Evolutionary conservation across 495 filamentous ascomycete genomes (phyloP), one percentile per base, ranked within the genome.

Genomic region (Annulohypoxylon moriforme): DNA sequence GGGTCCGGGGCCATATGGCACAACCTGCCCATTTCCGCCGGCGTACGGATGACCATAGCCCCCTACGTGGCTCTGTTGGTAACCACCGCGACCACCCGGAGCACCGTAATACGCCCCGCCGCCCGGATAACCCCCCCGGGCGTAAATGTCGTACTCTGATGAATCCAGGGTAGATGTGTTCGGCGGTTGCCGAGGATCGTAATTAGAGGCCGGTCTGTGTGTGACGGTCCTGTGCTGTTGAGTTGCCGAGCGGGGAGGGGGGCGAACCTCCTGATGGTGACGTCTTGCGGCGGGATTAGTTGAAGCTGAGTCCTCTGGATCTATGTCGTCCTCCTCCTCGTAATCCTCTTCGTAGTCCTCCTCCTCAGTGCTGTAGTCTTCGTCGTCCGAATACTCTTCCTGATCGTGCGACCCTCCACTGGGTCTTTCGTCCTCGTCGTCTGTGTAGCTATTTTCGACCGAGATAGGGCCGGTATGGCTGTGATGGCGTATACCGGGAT

Each of bases 271-370:
- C 25, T 76, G 82, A 1, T 77, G 73, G 7, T 69, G 65, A 50
- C 68, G 76, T 18, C 76, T 73, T 36, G 65, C 67, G 11, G 76
- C 67, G 14, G 76, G 68, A 33, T 60, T 60, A 75, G 84, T 58
- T 77, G 89, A 95, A 27, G 93, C 93, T n/a, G 93, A 94, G 82
- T 96, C 93, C 36, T 90, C 92, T 22, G 92, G 91, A 57, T 91
- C 89, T 72, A 96, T 80, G 72, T 94, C 92, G 75, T 57, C 53
- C 18, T 90, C 90, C 64, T 81, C 79, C 14, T 81, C 72, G 20
- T 78, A 66, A 24, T 68, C 82, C 69, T 84, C 82, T 46, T 81
- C 77, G 34, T 73, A 49, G 9, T 81, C 82, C 66, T 87, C 82
- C 66, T 87, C 88, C 72, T 88, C n/a, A 20, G 40, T 4, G 40